Base-by-base conservation (phyloP, 805 yeast genomes). In the Candida pini region DNA sequence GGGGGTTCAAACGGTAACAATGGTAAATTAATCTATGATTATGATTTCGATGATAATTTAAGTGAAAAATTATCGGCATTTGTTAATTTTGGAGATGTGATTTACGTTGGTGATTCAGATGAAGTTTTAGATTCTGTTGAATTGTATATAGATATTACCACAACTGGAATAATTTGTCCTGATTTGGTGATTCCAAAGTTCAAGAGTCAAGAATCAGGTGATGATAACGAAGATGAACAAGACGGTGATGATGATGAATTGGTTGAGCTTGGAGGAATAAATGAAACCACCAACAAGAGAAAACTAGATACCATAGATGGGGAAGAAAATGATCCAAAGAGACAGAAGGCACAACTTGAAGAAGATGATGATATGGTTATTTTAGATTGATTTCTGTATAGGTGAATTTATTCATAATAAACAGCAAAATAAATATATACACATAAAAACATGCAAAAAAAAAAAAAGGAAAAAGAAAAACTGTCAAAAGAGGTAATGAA, bases 31-130 rank as follows among this genome's bases (percentile, higher is more conserved):
- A 54, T 92, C 7, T 86, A 85, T 47, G 98, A 92, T 59, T 69
- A 69, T 38, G 98, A 90, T 51, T 88, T 85, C 55, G 95, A 86
- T 32, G 97, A 89, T 50, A 80, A 90, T 49, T 48, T 67, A 9
- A 63, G 61, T 0, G 65, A 62, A 22, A 54, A 66, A 1, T 59
- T 92, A 13, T 37, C 43, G 1, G 73, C 71, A 1, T 56, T 81
- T 8, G 62, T 88, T 19, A 47, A 43, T 5, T 60, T 64, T 32
- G 92, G 90, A n/a, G 70, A 77, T 15, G 65, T 80, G 15, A 26
- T 92, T 12, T 70, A 81, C 2, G 68, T 92, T 13, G 76, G 81
- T 30, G 98, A 92, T 58, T 96, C 90, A 35, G 80, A 77, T 26
- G 96, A 84, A 43, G 61, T 56, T 22, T 58, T 71, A 28, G 81